Base-by-base conservation (phyloP, 306 rosid genomes). In the Pterocarpus santalinus region DNA sequence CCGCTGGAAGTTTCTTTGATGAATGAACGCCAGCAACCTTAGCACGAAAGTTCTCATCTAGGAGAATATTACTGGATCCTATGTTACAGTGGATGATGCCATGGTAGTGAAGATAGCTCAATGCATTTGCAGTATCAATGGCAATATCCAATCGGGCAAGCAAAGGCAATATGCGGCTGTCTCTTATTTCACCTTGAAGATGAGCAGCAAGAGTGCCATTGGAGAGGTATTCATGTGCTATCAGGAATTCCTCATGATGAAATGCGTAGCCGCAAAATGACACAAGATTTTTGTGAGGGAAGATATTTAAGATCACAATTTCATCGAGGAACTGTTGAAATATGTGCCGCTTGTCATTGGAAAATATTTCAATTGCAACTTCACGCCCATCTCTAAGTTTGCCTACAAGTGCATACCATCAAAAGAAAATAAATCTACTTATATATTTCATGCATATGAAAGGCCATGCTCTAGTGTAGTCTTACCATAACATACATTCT, bases 281-380 rank as follows among this genome's bases (percentile, higher is more conserved):
- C 78, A 81, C 80, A n/a, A 81, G 38, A 60, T 81, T 81, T 43
- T 81, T 13, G 52, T 73, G 75, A 11, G 80, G 75, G 51, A 73
- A 55, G 69, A 15, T 52, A 30, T 41, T 72, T 72, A 12, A 43
- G 38, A 52, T n/a, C 36, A 39, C 11, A 64, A 22, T 30, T 64
- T 72, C 75, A 16, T 53, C 2, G 62, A 65, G 46, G 67, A 81
- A 81, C 17, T 43, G 17, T 44, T 73, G 67, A 53, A 81, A 43
- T 55, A 13, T 41, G 28, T 65, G 12, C 69, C 3, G 22, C 43
- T 43, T 7, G 4, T 73, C 62, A 2, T 56, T 11, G 49, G 28
- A 22, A 41, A 43, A 55, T 38, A 75, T 5, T 34, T 81, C 68
- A 7, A 81, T 8, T n/a, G 69, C 36, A 65, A 65, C 33, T 75